Evolutionary conservation across 2,329 filamentous ascomycete species (phyloP).

Genomic region (Cryphonectria nitschkei): DNA sequence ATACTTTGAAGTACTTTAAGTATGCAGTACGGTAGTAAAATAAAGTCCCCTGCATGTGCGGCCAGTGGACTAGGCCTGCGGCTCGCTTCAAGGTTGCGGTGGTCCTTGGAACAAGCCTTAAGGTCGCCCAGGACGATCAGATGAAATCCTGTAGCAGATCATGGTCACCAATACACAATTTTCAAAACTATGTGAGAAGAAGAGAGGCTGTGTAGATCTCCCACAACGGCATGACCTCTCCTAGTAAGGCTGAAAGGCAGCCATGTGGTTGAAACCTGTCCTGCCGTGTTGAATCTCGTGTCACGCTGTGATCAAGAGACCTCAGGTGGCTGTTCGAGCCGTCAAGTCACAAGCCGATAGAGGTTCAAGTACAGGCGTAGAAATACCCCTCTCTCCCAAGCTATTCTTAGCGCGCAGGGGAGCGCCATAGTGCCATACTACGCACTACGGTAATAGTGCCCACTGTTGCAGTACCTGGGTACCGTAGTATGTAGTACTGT

Average conservation of each 20-base stretch:
- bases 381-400: background rate
- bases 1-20: background rate
- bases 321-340: background rate
- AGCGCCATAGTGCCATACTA: background rate
- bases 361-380: slow-evolving; percentile 6
- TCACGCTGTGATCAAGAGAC: slow-evolving; percentile 4
- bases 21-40: background rate
- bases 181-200: background rate
- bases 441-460: too few species aligned
- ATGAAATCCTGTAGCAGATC: slow-evolving; percentile 7
- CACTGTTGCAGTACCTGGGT: background rate
- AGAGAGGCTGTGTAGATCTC: background rate
- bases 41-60: background rate
- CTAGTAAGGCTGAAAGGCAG: background rate
- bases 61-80: background rate
- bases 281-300: background rate
- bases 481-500: background rate
- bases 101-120: slow-evolving; percentile 1
- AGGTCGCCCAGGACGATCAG: background rate
- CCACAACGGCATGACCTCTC: background rate
- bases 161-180: background rate
- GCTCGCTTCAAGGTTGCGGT: background rate
- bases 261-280: background rate
- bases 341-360: too few species aligned
- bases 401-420: slow-evolving; percentile 16